These are phyloP conservation scores for Medicago truncatula DNA, from an alignment of 306 rosid genomes.

Conservation along the genomic window DNA sequence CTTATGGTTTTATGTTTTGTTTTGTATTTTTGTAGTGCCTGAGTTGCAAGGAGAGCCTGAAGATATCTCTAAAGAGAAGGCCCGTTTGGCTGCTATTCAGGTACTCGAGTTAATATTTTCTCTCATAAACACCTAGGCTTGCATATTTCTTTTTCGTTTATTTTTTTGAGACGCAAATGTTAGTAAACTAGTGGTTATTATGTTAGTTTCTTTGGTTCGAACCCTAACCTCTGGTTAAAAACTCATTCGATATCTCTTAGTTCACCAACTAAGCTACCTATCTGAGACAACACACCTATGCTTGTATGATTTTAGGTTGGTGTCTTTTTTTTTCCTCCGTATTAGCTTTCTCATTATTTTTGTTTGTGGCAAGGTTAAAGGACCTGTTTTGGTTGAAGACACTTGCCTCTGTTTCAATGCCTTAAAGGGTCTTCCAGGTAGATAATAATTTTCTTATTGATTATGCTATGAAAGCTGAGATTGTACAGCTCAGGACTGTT, in stretches of 20 bases:
- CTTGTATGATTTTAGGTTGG: conserved; percentile 26
- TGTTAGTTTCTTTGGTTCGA: not conserved
- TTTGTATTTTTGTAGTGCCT: conserved; percentile 59
- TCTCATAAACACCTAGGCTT: not conserved
- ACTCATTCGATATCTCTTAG: not conserved
- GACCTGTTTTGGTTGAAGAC: conserved; percentile 96
- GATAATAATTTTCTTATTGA: conserved; percentile 30
- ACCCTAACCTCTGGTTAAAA: not conserved
- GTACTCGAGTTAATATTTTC: conserved; percentile 46
- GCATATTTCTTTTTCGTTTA: not conserved
- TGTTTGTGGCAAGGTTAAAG: conserved; percentile 69
- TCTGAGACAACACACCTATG: not conserved
- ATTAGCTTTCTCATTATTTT: conserved; percentile 9
- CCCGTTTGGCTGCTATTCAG: conserved; percentile 89
- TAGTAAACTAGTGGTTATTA: not conserved
- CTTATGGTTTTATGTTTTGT: conserved; percentile 9
- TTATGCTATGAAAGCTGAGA: conserved; percentile 4
- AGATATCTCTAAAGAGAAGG: conserved; percentile 93
- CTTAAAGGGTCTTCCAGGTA: conserved; percentile 97
- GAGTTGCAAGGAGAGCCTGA: conserved; percentile 99
- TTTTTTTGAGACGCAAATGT: not conserved
- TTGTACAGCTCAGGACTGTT: conserved; percentile 27
- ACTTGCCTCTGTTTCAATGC: conserved; percentile 99
- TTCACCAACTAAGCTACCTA: not conserved
- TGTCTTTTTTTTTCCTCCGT: not conserved